phyloP scores from a whole-genome alignment of 2,329 filamentous ascomycete genomes.

The Aureobasidium sp. region DNA sequence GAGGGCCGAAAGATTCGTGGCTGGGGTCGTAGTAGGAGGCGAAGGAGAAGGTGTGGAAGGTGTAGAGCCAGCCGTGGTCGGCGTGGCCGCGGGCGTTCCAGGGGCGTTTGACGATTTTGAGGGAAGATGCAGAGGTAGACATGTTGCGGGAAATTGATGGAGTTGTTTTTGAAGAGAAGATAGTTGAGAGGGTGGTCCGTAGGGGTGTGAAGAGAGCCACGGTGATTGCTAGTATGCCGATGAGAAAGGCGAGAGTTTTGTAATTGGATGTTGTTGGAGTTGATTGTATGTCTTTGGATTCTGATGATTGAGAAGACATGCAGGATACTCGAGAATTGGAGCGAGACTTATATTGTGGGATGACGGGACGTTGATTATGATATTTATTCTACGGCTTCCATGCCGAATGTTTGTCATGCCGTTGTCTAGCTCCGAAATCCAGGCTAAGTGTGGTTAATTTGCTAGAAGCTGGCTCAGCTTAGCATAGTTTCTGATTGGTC shows the following conservation, averaged over 20 bases:
- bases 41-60: constrained; percentile 81
- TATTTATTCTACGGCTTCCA: neutral
- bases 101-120: constrained; percentile 63
- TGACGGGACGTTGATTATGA: neutral
- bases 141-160: constrained; percentile 14
- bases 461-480: too few species aligned
- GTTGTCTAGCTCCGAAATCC: neutral
- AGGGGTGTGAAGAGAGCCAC: constrained; percentile 37
- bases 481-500: neutral
- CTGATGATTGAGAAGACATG: constrained; percentile 15
- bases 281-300: neutral
- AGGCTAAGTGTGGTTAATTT: neutral
- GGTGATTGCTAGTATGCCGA: constrained; percentile 32
- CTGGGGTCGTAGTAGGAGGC: constrained; percentile 60
- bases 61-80: constrained; percentile 81
- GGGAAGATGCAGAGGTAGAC: constrained; percentile 11
- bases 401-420: constrained; percentile 5
- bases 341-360: neutral
- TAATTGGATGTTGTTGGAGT: constrained; percentile 11
- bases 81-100: constrained; percentile 65
- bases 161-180: constrained; percentile 21
- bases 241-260: constrained; percentile 22
- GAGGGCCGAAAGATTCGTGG: constrained; percentile 61
- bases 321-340: neutral
- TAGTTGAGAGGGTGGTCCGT: constrained; percentile 27